Conservation (phyloP, 805 yeast genomes). For the Saccharomyces eubayanus region DNA sequence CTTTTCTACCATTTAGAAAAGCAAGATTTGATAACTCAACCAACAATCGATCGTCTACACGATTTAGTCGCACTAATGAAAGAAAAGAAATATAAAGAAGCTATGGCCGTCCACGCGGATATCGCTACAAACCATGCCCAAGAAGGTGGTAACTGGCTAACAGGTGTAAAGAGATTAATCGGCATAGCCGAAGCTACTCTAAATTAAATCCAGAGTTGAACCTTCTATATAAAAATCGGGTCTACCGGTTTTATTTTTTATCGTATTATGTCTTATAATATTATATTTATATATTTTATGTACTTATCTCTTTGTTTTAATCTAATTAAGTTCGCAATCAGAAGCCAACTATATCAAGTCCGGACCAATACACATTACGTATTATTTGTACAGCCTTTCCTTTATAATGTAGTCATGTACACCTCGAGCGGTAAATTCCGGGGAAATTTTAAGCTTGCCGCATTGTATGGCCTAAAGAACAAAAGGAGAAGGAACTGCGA, state of each 20-base stretch:
- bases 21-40: conserved; percentile 52
- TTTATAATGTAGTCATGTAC: neutral
- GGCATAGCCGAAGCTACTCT: conserved; percentile 53
- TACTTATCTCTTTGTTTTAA: neutral
- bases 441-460: neutral
- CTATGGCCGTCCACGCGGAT: conserved; percentile 46
- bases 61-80: conserved; percentile 44
- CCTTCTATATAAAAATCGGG: neutral
- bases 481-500: neutral
- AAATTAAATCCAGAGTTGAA: neutral
- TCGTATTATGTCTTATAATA: neutral
- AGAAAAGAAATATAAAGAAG: conserved; percentile 48
- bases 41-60: conserved; percentile 46
- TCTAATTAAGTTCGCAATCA: neutral
- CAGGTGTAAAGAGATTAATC: conserved; percentile 82
- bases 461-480: neutral
- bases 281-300: neutral
- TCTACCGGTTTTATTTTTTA: neutral
- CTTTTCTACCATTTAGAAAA: conserved; percentile 73
- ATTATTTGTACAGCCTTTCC: neutral
- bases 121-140: conserved; percentile 56
- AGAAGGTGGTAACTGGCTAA: conserved; percentile 86
- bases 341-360: neutral
- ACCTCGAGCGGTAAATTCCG: neutral
- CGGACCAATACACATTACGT: neutral